Percentiles rank a stretch among this genome's conserved stretches.
These are phyloP conservation scores for Zasmidium citrigriseum DNA, from an alignment of 2,329 filamentous ascomycete species.

Conservation along the genomic window DNA sequence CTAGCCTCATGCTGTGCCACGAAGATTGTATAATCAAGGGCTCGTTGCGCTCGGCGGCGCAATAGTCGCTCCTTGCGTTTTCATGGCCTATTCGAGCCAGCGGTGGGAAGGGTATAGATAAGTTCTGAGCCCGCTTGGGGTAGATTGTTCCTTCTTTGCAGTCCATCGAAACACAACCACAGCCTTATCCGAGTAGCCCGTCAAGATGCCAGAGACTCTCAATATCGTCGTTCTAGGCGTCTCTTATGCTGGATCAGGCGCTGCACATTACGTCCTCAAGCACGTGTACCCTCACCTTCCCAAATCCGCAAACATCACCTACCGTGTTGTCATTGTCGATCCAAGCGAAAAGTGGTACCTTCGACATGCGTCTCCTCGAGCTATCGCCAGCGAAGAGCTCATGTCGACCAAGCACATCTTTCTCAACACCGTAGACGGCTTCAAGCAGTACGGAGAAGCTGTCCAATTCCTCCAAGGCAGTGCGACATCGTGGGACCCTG, in stretches of 20 bases:
- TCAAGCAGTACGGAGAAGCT: slow-evolving; percentile 48
- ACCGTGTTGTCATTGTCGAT: slow-evolving; percentile 8
- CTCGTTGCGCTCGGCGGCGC: not conserved
- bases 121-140: too few species aligned
- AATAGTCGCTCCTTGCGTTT: not conserved
- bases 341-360: slow-evolving; percentile 5
- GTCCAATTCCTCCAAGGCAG: slow-evolving; percentile 51
- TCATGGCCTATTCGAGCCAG: too few species aligned
- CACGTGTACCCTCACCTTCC: slow-evolving; percentile 47
- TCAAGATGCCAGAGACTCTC: slow-evolving; percentile 28
- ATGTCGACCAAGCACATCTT: slow-evolving; percentile 51
- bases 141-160: too few species aligned
- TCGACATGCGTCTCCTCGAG: slow-evolving; percentile 12
- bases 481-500: slow-evolving; percentile 48
- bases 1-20: not conserved
- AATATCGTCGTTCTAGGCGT: slow-evolving; percentile 53
- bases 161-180: not conserved
- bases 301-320: slow-evolving; percentile 5
- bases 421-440: slow-evolving; percentile 47
- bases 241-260: slow-evolving; percentile 52
- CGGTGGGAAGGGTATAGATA: too few species aligned
- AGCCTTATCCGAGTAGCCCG: not conserved
- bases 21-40: not conserved
- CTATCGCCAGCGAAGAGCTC: slow-evolving; percentile 39
- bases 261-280: slow-evolving; percentile 54